Conservation (phyloP, 148 eudicot genomes). For the Pharnaceum exiguum region DNA sequence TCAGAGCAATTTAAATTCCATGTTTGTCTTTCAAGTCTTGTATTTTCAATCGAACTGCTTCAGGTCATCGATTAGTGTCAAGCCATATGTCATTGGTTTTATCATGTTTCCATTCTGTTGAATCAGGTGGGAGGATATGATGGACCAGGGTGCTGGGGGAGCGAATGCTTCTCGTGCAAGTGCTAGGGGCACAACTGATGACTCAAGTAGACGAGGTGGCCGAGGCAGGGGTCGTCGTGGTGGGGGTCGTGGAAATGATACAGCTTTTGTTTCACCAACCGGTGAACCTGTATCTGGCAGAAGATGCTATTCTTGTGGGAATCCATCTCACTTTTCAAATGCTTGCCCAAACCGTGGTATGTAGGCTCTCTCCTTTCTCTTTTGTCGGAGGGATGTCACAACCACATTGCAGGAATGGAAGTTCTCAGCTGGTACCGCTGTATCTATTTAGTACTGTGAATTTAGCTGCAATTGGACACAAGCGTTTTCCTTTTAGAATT, state of each 20-base stretch:
- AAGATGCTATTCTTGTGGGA: conserved; percentile 76
- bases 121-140: conserved; percentile 81
- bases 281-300: conserved; percentile 77
- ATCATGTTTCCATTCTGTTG: conserved; percentile 6
- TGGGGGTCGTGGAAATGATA: conserved; percentile 31
- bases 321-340: conserved; percentile 91
- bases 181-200: conserved; percentile 27
- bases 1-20: too few species aligned
- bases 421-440: too few species aligned
- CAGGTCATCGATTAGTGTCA: too few species aligned
- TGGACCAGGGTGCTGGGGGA: conserved; percentile 25
- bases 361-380: too few species aligned
- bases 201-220: conserved; percentile 34
- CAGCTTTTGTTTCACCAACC: conserved; percentile 77
- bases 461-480: too few species aligned
- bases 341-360: conserved; percentile 77
- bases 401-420: too few species aligned
- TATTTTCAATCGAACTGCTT: too few species aligned
- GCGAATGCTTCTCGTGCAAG: conserved; percentile 31
- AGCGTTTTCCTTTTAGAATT: too few species aligned
- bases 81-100: neutral
- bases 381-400: neutral
- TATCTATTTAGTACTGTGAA: too few species aligned
- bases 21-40: too few species aligned
- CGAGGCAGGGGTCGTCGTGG: conserved; percentile 36